phyloP scores from a whole-genome alignment of 148 eudicot species.

The Cornus florida region DNA sequence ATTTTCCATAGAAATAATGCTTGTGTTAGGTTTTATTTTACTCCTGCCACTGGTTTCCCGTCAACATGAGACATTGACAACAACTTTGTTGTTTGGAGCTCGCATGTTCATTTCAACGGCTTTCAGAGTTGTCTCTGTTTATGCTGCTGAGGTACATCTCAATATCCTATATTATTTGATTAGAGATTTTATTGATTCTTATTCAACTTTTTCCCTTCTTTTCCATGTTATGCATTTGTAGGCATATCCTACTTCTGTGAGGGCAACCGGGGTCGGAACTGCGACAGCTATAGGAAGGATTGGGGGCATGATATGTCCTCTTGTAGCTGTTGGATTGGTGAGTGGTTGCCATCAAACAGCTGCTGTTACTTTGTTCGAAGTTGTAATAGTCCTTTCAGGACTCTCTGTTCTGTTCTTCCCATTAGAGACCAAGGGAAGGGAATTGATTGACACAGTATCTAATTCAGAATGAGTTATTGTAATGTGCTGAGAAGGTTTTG shows the following conservation, averaged over 20 bases:
- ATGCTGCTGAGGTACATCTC: conserved; percentile 41
- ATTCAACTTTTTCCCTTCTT: not conserved
- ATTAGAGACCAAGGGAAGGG: conserved; percentile 41
- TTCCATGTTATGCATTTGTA: not conserved
- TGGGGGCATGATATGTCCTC: conserved; percentile 49
- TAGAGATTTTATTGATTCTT: not conserved
- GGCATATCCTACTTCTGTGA: conserved; percentile 45
- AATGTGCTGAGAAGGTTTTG: too few species aligned
- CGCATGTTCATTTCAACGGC: conserved; percentile 39
- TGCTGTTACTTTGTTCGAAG: conserved; percentile 34
- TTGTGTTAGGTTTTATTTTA: conserved; percentile 19
- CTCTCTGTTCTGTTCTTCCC: conserved; percentile 31
- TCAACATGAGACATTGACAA: conserved; percentile 26
- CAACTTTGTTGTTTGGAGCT: conserved; percentile 29
- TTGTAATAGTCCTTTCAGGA: conserved; percentile 19
- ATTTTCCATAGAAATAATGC: conserved; percentile 31
- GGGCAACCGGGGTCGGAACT: conserved; percentile 38
- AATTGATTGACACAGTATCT: conserved; percentile 24
- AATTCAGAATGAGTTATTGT: not conserved
- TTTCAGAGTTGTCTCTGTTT: conserved; percentile 25
- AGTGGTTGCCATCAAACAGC: conserved; percentile 35
- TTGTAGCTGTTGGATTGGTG: conserved; percentile 37
- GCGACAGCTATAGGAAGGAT: conserved; percentile 32
- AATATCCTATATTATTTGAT: not conserved
- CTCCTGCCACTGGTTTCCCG: conserved; percentile 33